These are phyloP conservation scores for Candida sakaeoensis DNA, from an alignment of 805 yeast species.

Conservation along the genomic window DNA sequence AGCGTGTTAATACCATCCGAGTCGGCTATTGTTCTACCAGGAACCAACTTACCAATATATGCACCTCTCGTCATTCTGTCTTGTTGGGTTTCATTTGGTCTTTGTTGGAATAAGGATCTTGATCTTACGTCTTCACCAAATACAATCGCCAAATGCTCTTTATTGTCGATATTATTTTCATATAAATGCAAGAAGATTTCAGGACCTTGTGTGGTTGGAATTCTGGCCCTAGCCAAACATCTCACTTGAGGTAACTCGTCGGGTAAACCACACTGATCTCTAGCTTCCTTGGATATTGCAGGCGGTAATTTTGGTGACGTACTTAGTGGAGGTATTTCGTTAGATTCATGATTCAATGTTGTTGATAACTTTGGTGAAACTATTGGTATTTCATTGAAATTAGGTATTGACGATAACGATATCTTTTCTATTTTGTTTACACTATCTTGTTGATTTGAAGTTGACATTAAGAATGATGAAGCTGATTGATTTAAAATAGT, in stretches of 20 bases:
- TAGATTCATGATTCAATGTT: not conserved
- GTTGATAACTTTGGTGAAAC: slow-evolving; percentile 8
- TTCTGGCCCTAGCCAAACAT: slow-evolving; percentile 92
- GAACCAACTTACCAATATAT: slow-evolving; percentile 82
- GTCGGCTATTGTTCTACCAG: slow-evolving; percentile 78
- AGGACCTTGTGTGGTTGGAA: slow-evolving; percentile 93
- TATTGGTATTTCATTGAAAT: slow-evolving; percentile 9
- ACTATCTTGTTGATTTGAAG: not conserved
- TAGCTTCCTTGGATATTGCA: slow-evolving; percentile 17
- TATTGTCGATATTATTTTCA: slow-evolving; percentile 77
- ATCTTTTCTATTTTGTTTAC: not conserved
- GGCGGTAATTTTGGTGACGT: slow-evolving; percentile 9
- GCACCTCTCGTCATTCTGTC: slow-evolving; percentile 99
- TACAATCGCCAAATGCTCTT: slow-evolving; percentile 95
- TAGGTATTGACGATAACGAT: not conserved
- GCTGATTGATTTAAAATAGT: not conserved
- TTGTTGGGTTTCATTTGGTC: slow-evolving; percentile 74
- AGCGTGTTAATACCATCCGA: slow-evolving; percentile 36
- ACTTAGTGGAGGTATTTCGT: slow-evolving; percentile 1
- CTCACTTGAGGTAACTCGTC: slow-evolving; percentile 66
- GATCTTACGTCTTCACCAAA: slow-evolving; percentile 92
- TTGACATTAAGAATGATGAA: not conserved
- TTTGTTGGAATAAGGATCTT: slow-evolving; percentile 56
- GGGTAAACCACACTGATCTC: slow-evolving; percentile 41
- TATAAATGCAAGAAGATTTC: slow-evolving; percentile 91